phyloP scores from a whole-genome alignment of 1,284 basidiomycete species.

The Takashimella koratensis region DNA sequence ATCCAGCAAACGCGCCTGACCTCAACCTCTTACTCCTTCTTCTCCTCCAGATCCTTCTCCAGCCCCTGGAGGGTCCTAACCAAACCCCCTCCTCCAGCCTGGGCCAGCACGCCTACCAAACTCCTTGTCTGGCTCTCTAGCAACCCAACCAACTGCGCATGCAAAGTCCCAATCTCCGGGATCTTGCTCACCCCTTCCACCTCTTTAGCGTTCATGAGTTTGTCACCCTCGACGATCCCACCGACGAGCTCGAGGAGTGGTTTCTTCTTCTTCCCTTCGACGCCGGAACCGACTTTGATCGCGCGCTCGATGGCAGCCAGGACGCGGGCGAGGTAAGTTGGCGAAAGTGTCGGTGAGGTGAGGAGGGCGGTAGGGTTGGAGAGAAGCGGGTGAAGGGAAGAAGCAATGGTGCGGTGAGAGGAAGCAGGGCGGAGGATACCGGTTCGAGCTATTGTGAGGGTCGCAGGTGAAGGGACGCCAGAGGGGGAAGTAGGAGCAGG shows the following conservation, averaged over 20 bases:
- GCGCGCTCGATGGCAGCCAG: constrained; percentile 35
- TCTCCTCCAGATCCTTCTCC: constrained; percentile 41
- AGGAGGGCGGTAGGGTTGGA: constrained; percentile 41
- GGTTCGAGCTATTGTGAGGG: constrained; percentile 44
- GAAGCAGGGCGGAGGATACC: constrained; percentile 34
- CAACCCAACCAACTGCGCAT: constrained; percentile 49
- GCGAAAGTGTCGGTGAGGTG: constrained; percentile 44
- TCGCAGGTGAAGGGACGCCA: constrained; percentile 15
- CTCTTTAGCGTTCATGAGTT: constrained; percentile 23
- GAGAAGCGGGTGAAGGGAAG: constrained; percentile 3
- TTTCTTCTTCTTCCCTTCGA: constrained; percentile 6
- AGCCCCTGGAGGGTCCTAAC: constrained; percentile 48
- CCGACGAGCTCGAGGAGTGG: constrained; percentile 39
- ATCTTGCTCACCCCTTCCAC: constrained; percentile 37
- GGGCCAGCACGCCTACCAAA: constrained; percentile 40
- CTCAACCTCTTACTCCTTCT: no score
- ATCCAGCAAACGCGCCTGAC: no score
- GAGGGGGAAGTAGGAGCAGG: constrained; percentile 20
- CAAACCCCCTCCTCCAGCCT: constrained; percentile 45
- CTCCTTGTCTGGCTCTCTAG: constrained; percentile 41
- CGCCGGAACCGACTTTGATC: constrained; percentile 25
- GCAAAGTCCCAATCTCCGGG: constrained; percentile 45
- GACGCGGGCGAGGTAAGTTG: constrained; percentile 42
- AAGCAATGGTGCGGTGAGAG: background rate
- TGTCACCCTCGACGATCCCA: constrained; percentile 43